Evolutionary conservation across 352 stramenopile genomes (phyloP), one percentile per base, ranked within the genome.

Genomic region (Blastocystis sp.): DNA sequence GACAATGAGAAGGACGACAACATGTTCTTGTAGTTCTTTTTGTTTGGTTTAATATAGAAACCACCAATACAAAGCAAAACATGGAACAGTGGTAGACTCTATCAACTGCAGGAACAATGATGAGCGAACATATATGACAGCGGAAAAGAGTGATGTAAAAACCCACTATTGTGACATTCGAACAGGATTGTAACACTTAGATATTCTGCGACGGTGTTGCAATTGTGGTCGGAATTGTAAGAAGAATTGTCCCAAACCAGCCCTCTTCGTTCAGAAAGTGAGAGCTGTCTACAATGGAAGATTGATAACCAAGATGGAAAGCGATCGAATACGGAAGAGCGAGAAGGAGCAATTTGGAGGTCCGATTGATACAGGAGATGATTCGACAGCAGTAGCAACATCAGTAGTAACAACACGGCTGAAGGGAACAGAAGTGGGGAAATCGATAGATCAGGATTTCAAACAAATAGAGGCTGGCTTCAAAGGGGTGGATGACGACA

Each of bases 211-310:
- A 43, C 49, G 54, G 1, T 52, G 71, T 0, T 83, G 71, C 71
- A 83, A 83, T 27, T 83, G 71, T 35, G 39, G 58, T 49, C 71
- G 42, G 14, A 27, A 35, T 24, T 83, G 71, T 42, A 42, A 27
- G 16, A 39, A 54, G 11, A 65, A 32, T 19, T 83, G 71, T 32
- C 27, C 43, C 4, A 51, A 66, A 21, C 71, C 43, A 0, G 71
- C 58, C n/a, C 58, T 65, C 71, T 83, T 83, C 19, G 71, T 83
- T n/a, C 51, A 83, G 42, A 63, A 65, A 24, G 39, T 83, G 16
- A 52, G 29, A 27, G 32, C 24, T 35, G 54, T 83, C 5, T 83
- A 83, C 49, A 83, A 83, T 56, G 49, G 71, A 16, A 52, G 51
- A 32, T 12, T 83, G 3, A 66, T 83, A 52, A 66, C 27, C 14